Evolutionary conservation across 352 stramenopile genomes (phyloP).

Genomic region (Phytopythium vexans): DNA sequence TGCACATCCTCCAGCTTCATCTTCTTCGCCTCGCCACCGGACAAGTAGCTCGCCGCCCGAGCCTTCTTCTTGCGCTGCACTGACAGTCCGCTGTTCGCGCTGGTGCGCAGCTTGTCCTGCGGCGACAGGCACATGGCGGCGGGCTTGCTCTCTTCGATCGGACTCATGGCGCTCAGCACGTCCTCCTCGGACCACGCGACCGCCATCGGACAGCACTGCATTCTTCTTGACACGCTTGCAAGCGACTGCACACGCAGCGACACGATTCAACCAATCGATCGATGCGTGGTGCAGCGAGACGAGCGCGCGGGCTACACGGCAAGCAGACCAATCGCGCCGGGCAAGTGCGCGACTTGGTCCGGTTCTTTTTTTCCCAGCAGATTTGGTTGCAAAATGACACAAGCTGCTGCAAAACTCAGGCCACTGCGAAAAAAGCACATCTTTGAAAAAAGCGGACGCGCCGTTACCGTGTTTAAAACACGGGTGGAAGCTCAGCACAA

Average conservation of each 20-base stretch:
- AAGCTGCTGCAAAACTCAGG: neutral
- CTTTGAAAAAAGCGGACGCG: constrained; percentile 2
- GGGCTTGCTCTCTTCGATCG: constrained; percentile 44
- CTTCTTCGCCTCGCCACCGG: constrained; percentile 24
- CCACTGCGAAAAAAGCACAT: constrained; percentile 2
- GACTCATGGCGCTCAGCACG: constrained; percentile 23
- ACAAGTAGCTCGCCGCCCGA: constrained; percentile 9
- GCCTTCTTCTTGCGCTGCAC: constrained; percentile 44
- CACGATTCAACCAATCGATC: constrained; percentile 13
- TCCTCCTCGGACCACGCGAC: neutral
- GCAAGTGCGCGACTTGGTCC: constrained; percentile 1
- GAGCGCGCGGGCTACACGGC: constrained; percentile 7
- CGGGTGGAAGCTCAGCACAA: neutral
- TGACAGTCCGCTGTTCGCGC: constrained; percentile 9
- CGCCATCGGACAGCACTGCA: neutral
- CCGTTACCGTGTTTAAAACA: constrained; percentile 2
- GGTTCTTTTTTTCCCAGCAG: constrained; percentile 6
- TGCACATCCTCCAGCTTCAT: constrained; percentile 27
- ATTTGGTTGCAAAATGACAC: constrained; percentile 8
- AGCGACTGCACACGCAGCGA: constrained; percentile 7
- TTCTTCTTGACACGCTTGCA: too few relatives aligned
- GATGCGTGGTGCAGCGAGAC: constrained; percentile 2
- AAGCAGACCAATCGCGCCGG: constrained; percentile 1
- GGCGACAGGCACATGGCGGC: constrained; percentile 55
- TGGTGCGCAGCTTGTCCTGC: constrained; percentile 59